Evolutionary conservation across 306 rosid genomes (phyloP), one percentile per base, ranked within the genome.

Genomic region (Begonia masoniana): DNA sequence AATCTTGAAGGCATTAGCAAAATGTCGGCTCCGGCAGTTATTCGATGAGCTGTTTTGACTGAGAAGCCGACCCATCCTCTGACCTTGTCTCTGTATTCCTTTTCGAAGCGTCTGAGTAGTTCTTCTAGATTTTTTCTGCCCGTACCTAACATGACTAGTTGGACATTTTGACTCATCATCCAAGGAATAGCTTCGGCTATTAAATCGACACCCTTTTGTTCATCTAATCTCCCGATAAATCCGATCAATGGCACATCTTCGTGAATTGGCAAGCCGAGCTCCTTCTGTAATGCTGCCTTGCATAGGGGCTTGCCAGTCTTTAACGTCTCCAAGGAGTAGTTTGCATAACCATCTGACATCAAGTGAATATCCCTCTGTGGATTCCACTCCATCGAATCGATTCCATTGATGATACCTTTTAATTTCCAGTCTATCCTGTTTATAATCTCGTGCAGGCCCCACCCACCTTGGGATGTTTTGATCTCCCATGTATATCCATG

Each of bases 1-100:
- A 91, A 91, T 61, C 96, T 78, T 21, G 99, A 91, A 0, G 99
- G 99, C 99, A 91, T 91, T 58, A 91, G 92, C 51, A 91, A 62
- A 58, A 91, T 55, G 73, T 91, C 99, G 41, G 75, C 48, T 24
- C 99, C 99, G 0, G 99, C 96, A 12, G 96, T 91, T 65, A 91
- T 91, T 68, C 96, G 67, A 70, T 91, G 99, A 52, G 99, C 84
- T 64, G 63, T 79, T 75, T 83, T 69, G 45, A 86, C 87, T 0
- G 93, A 86, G 68, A 91, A 91, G 23, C 99, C 99, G 19, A 91
- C 95, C 96, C 99, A 86, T 45, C 94, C 86, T 58, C 87, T 67
- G 19, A 91, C 52, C 66, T 78, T 83, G 59, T 70, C 87, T 0
- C 1, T 16, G 64, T 91, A 64, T 49, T 76, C 80, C 56, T 55